These are phyloP conservation scores for Termitomyces sp. DNA, from an alignment of 768 basidiomycete species.

Conservation along the genomic window DNA sequence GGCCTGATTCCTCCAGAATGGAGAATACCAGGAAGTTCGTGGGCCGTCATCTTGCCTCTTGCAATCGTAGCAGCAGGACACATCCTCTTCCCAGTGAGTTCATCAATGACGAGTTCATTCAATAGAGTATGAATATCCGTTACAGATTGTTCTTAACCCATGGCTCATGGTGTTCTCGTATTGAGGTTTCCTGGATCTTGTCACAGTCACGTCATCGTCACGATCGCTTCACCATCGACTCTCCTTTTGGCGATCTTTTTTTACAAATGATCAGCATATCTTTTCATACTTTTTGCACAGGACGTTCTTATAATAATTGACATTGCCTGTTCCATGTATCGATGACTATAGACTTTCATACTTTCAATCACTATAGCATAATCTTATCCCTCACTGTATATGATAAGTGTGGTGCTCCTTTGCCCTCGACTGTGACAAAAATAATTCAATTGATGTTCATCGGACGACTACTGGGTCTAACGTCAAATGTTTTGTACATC, in stretches of 20 bases:
- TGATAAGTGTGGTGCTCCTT: neutral
- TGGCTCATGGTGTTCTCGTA: conserved; percentile 84
- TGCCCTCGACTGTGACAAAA: neutral
- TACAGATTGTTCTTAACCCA: conserved; percentile 76
- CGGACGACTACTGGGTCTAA: neutral
- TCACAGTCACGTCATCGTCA: neutral
- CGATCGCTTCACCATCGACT: conserved; percentile 1
- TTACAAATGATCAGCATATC: neutral
- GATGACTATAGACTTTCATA: neutral
- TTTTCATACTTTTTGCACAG: neutral
- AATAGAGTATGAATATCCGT: neutral
- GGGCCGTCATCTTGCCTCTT: conserved; percentile 76
- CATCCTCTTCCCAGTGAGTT: conserved; percentile 66
- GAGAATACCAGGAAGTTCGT: conserved; percentile 53
- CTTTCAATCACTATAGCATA: neutral
- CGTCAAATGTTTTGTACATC: neutral
- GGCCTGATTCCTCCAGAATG: conserved; percentile 55
- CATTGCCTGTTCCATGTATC: neutral
- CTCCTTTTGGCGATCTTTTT: conserved; percentile 2
- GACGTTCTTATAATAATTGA: neutral
- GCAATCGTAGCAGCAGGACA: conserved; percentile 63
- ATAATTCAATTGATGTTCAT: neutral
- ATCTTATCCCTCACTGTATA: neutral
- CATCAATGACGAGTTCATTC: neutral
- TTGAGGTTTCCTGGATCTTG: conserved; percentile 16